Percentiles rank a stretch among this genome's conserved stretches.
phyloP scores from a whole-genome alignment of 306 rosid genomes.

The Fagus sylvatica region DNA sequence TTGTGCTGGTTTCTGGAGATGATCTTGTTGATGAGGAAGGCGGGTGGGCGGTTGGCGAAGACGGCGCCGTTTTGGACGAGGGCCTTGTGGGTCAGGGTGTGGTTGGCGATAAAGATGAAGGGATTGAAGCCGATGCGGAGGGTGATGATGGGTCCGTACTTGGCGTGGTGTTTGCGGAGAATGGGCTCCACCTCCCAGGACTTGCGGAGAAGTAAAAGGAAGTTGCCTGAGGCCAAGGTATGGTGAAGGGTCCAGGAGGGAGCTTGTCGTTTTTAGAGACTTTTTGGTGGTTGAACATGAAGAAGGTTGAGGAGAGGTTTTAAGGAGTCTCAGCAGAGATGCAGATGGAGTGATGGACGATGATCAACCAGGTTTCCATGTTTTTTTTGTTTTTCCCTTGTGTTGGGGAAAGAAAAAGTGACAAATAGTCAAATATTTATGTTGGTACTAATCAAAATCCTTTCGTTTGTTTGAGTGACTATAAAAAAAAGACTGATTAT shows the following conservation, averaged over 20 bases:
- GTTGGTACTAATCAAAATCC: too few relatives aligned
- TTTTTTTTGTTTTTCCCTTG: too few relatives aligned
- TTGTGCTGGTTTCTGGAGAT: constrained; percentile 11
- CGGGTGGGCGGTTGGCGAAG: constrained; percentile 29
- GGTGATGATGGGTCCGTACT: not conserved
- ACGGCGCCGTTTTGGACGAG: too few relatives aligned
- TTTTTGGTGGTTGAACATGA: not conserved
- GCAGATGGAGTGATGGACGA: not conserved
- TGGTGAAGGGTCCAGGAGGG: not conserved
- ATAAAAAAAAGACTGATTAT: too few relatives aligned
- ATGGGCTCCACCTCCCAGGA: not conserved
- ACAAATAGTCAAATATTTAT: too few relatives aligned
- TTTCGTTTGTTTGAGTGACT: too few relatives aligned
- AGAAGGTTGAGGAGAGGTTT: not conserved
- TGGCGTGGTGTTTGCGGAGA: not conserved
- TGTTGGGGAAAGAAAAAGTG: too few relatives aligned
- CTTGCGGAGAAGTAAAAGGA: not conserved
- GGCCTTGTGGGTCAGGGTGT: too few relatives aligned
- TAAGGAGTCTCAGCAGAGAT: not conserved
- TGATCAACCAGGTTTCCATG: constrained; percentile 2
- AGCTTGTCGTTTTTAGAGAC: not conserved
- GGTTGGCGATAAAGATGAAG: not conserved
- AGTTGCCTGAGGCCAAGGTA: not conserved
- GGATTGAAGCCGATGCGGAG: not conserved
- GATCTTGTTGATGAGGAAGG: not conserved